These are phyloP conservation scores for Salix caprea DNA, from an alignment of 345 rosid genomes.

Conservation along the genomic window DNA sequence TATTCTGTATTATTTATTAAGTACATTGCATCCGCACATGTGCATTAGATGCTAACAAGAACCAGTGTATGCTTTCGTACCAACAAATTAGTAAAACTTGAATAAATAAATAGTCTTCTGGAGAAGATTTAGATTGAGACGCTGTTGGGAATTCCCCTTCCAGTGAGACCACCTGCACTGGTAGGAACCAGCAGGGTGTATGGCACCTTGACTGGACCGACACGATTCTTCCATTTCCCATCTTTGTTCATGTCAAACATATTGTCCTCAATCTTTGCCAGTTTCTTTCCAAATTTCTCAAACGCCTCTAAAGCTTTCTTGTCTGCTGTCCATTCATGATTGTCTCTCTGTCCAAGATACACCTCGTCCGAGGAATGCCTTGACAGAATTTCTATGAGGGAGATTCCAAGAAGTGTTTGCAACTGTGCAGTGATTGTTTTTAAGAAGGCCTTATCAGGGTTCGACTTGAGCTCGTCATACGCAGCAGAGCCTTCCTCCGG, in stretches of 20 bases:
- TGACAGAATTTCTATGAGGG: constrained; percentile 34
- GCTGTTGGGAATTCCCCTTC: constrained; percentile 25
- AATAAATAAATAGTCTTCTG: not conserved
- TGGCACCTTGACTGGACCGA: constrained; percentile 16
- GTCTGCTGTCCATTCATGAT: constrained; percentile 36
- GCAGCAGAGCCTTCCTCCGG: constrained; percentile 30
- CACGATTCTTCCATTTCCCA: constrained; percentile 14
- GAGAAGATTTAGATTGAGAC: constrained; percentile 16
- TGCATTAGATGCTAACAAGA: not conserved
- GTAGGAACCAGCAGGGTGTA: constrained; percentile 24
- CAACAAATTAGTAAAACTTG: no score
- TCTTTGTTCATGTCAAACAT: constrained; percentile 12
- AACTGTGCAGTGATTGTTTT: constrained; percentile 27
- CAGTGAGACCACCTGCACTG: constrained; percentile 18
- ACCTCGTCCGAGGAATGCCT: constrained; percentile 37
- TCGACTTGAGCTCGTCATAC: constrained; percentile 23
- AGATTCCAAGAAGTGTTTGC: constrained; percentile 32
- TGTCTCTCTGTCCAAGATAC: constrained; percentile 32
- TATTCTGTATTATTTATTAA: not conserved
- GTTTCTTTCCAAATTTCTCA: constrained; percentile 26
- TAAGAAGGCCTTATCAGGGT: constrained; percentile 31
- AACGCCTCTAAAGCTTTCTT: constrained; percentile 21
- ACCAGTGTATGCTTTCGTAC: not conserved
- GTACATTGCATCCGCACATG: not conserved
- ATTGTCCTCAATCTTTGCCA: constrained; percentile 20